Conservation (phyloP, 305 asterid genomes). For the Fraxinus sp. region DNA sequence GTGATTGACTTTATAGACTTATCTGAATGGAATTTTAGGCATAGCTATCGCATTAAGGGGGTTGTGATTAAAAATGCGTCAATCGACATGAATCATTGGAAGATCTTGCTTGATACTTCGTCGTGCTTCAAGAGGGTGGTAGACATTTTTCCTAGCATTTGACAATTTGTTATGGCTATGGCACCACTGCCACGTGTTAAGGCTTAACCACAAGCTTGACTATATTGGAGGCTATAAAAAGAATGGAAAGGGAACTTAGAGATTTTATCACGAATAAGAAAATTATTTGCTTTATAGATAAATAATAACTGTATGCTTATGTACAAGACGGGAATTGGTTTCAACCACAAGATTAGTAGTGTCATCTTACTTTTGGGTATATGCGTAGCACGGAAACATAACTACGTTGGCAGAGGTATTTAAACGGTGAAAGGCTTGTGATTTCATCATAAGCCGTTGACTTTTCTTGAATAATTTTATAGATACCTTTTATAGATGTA, state of each 20-base stretch:
- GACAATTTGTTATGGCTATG: background rate
- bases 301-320: background rate
- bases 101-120: background rate
- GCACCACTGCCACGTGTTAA: background rate
- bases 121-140: constrained; percentile 4
- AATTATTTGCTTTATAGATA: background rate
- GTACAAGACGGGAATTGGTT: background rate
- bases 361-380: background rate
- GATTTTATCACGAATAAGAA: background rate
- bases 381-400: constrained; percentile 4
- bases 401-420: background rate
- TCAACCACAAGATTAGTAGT: background rate
- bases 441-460: background rate
- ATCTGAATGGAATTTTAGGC: constrained; percentile 2
- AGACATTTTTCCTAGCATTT: background rate
- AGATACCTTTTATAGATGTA: background rate
- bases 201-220: background rate
- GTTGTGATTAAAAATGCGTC: background rate
- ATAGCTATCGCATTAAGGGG: background rate
- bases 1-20: constrained; percentile 8
- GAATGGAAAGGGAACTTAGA: background rate
- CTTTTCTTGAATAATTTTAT: background rate
- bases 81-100: background rate
- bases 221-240: background rate
- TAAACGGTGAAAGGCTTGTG: background rate